Percentiles rank a stretch among this genome's conserved stretches.
These are phyloP conservation scores for Phaseolus lunatus DNA, from an alignment of 306 rosid species.

Conservation along the genomic window DNA sequence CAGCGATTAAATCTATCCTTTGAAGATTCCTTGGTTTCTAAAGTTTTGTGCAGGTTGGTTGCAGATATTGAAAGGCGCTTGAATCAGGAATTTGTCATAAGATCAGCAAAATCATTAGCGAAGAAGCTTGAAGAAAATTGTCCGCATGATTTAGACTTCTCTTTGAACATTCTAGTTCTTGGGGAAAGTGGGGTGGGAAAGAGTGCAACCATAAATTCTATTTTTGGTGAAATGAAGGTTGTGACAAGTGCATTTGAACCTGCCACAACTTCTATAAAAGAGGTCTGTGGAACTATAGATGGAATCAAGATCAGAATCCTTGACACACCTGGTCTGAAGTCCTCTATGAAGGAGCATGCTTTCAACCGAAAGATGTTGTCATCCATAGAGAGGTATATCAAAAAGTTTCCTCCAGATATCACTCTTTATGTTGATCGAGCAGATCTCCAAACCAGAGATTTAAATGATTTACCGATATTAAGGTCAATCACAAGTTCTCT, in stretches of 20 bases:
- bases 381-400: conserved; percentile 48
- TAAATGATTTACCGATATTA: conserved; percentile 56
- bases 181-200: conserved; percentile 74
- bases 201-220: conserved; percentile 70
- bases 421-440: conserved; percentile 65
- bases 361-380: conserved; percentile 58
- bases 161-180: conserved; percentile 64
- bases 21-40: conserved; percentile 55
- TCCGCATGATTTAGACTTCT: conserved; percentile 56
- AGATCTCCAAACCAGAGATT: conserved; percentile 50
- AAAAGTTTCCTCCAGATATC: conserved; percentile 55
- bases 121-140: conserved; percentile 56
- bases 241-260: conserved; percentile 60
- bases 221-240: conserved; percentile 57
- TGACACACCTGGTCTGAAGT: conserved; percentile 69
- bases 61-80: conserved; percentile 50
- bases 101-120: conserved; percentile 59
- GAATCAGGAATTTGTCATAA: conserved; percentile 47
- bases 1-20: conserved; percentile 52
- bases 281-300: conserved; percentile 55
- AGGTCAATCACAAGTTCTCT: conserved; percentile 59
- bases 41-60: conserved; percentile 55
- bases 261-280: conserved; percentile 54
- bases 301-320: conserved; percentile 66
- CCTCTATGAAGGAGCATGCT: conserved; percentile 55